phyloP scores from a whole-genome alignment of 1,139 yeast genomes.

The Neolecta irregularis region DNA sequence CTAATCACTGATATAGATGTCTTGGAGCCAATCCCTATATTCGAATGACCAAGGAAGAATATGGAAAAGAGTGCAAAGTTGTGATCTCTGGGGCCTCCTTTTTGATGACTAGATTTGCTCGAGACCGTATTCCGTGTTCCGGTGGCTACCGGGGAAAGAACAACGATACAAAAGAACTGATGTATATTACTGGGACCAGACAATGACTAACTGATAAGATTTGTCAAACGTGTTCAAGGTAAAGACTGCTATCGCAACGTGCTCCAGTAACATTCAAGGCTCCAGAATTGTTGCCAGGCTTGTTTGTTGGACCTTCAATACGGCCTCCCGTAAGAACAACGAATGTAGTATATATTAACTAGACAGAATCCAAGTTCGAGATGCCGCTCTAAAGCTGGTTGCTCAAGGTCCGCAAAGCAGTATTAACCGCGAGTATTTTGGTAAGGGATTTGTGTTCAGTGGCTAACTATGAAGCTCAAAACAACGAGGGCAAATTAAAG shows the following conservation, averaged over 20 bases:
- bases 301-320: constrained; percentile 72
- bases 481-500: constrained; percentile 22
- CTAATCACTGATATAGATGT: constrained; percentile 45
- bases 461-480: constrained; percentile 30
- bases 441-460: constrained; percentile 33
- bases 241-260: too few relatives aligned
- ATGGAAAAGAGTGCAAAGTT: constrained; percentile 51
- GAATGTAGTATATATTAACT: neutral
- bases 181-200: constrained; percentile 10
- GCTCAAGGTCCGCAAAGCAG: constrained; percentile 34
- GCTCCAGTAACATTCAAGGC: constrained; percentile 26
- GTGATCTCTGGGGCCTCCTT: too few relatives aligned
- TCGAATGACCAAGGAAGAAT: constrained; percentile 55
- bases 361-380: constrained; percentile 44
- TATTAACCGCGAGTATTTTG: constrained; percentile 21
- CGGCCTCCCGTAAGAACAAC: constrained; percentile 34
- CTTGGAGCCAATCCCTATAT: constrained; percentile 50
- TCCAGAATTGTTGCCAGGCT: constrained; percentile 71
- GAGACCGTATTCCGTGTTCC: constrained; percentile 64
- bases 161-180: constrained; percentile 18
- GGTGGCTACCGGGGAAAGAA: constrained; percentile 39
- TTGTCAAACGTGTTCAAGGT: constrained; percentile 31
- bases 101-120: too few relatives aligned
- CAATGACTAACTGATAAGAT: constrained; percentile 11
- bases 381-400: constrained; percentile 65